phyloP scores from a whole-genome alignment of 139 green algal genomes.

The Tetradesmus obliquus region DNA sequence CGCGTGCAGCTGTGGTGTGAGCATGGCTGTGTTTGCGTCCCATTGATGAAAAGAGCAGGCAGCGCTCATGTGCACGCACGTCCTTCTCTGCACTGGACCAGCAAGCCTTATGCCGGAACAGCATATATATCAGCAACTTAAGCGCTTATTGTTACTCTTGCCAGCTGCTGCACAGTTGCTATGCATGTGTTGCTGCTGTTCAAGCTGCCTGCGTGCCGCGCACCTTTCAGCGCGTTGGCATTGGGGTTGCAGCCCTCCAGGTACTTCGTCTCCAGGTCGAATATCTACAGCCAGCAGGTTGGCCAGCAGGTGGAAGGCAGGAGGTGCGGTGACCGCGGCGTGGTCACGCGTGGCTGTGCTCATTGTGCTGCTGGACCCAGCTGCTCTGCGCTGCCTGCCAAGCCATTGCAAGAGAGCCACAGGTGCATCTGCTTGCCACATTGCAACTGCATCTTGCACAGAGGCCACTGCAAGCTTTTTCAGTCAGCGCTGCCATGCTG shows the following conservation, averaged over 20 bases:
- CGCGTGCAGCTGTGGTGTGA: background rate
- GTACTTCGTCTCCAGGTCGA: constrained; percentile 1
- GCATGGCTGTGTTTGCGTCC: background rate
- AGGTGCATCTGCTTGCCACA: background rate
- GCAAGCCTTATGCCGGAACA: background rate
- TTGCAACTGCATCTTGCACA: background rate
- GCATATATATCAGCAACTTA: background rate
- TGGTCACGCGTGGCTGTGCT: too few species aligned
- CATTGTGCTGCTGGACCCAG: background rate
- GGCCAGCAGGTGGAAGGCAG: background rate
- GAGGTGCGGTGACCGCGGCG: too few species aligned
- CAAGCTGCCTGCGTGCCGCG: background rate
- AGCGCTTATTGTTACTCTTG: too few species aligned
- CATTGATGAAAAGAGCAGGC: background rate
- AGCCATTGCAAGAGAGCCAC: background rate
- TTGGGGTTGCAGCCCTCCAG: constrained; percentile 1
- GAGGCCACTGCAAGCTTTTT: background rate
- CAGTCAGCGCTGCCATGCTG: background rate
- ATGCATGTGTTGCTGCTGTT: background rate
- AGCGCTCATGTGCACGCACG: background rate
- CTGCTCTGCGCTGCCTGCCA: background rate
- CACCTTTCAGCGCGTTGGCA: constrained; percentile 11
- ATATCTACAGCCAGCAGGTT: background rate
- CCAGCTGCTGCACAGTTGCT: background rate
- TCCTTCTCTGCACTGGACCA: background rate